These are phyloP conservation scores for Aspergillus jensenii DNA, from an alignment of 2,329 filamentous ascomycete genomes.

Conservation along the genomic window DNA sequence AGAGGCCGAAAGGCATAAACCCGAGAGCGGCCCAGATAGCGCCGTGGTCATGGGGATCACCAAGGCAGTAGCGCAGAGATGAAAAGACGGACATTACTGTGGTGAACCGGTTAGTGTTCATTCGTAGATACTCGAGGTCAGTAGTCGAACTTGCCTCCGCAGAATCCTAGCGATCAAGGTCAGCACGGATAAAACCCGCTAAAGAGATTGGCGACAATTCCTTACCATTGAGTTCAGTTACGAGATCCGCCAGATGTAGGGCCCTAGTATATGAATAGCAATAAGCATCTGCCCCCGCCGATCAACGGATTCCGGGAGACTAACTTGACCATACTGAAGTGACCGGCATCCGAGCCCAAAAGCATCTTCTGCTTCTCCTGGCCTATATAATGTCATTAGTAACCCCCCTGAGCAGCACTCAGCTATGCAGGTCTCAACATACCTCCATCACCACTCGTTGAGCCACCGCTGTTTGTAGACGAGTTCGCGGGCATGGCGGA, in stretches of 20 bases:
- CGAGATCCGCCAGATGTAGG: constrained; percentile 51
- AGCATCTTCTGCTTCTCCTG: constrained; percentile 52
- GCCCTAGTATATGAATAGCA: constrained; percentile 33
- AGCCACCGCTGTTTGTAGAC: constrained; percentile 28
- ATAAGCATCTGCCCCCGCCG: constrained; percentile 11
- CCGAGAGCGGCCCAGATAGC: constrained; percentile 80
- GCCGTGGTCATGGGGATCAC: constrained; percentile 61
- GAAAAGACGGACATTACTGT: constrained; percentile 90
- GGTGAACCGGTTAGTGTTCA: constrained; percentile 17
- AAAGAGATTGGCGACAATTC: not conserved
- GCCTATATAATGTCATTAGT: constrained; percentile 28
- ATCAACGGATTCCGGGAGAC: constrained; percentile 16
- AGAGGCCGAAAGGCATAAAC: constrained; percentile 88
- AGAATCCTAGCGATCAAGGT: constrained; percentile 41
- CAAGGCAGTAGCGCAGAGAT: constrained; percentile 88
- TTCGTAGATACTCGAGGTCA: not conserved
- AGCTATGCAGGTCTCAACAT: constrained; percentile 18
- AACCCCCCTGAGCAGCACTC: not conserved
- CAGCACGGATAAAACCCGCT: constrained; percentile 12
- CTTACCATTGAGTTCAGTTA: constrained; percentile 51
- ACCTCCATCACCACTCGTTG: constrained; percentile 35
- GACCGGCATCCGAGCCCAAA: constrained; percentile 47
- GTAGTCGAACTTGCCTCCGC: constrained; percentile 43
- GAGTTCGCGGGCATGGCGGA: constrained; percentile 35
- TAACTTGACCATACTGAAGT: constrained; percentile 53